A percentile compares a stretch with the other conserved stretches of the same genome.
phyloP scores from a whole-genome alignment of 2,329 filamentous ascomycete species.

The Paecilomyces fulvus region DNA sequence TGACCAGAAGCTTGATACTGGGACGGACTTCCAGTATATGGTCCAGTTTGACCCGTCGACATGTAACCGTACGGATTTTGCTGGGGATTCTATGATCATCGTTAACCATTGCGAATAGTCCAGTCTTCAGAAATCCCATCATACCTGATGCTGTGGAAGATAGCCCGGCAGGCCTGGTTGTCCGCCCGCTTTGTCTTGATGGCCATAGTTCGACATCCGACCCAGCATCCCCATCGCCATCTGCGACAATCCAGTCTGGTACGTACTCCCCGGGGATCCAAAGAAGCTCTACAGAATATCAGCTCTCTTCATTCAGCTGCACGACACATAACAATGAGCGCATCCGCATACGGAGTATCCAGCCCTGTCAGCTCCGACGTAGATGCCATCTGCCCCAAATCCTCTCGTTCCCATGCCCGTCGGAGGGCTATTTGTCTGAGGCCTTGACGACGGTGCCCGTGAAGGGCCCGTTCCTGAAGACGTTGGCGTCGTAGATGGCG shows the following conservation, averaged over 20 bases:
- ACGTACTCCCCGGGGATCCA: conserved; percentile 10
- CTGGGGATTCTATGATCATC: conserved; percentile 3
- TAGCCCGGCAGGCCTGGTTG: neutral
- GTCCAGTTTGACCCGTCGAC: conserved; percentile 6
- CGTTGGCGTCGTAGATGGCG: conserved; percentile 24
- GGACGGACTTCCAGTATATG: conserved; percentile 7
- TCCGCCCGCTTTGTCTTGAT: neutral
- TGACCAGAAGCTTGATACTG: conserved; percentile 10
- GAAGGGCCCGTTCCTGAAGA: conserved; percentile 20
- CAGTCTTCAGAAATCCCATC: neutral
- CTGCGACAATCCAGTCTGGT: conserved; percentile 8
- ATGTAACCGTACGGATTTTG: conserved; percentile 9
- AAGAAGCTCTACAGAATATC: conserved; percentile 19
- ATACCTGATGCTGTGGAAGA: conserved; percentile 6
- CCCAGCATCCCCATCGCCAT: conserved; percentile 8
- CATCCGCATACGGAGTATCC: conserved; percentile 19
- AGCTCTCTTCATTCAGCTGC: conserved; percentile 14
- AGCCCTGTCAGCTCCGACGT: neutral
- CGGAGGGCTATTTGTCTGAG: conserved; percentile 14
- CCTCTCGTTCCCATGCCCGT: conserved; percentile 3
- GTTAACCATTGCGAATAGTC: neutral
- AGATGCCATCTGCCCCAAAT: neutral
- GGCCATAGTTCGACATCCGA: conserved; percentile 11
- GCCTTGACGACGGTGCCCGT: conserved; percentile 16
- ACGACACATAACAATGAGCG: conserved; percentile 12